phyloP scores from a whole-genome alignment of 306 rosid genomes.

The Rosa chinensis region DNA sequence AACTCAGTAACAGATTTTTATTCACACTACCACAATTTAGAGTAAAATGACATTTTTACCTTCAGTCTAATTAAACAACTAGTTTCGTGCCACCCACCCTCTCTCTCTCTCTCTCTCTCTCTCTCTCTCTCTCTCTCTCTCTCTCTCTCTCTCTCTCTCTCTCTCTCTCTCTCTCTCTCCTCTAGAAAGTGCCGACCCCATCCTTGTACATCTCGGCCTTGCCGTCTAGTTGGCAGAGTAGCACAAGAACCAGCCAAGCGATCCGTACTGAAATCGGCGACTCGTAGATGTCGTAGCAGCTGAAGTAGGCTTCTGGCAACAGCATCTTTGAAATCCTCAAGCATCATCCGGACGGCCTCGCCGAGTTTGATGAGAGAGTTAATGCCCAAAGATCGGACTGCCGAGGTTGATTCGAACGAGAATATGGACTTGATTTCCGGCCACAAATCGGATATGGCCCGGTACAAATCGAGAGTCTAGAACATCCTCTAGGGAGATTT shows the following conservation, averaged over 20 bases:
- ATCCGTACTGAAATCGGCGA: slow-evolving; percentile 45
- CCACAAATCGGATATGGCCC: slow-evolving; percentile 48
- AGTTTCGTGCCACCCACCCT: too few relatives aligned
- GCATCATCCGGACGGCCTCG: slow-evolving; percentile 45
- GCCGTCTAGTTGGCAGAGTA: slow-evolving; percentile 82
- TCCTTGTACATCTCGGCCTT: slow-evolving; percentile 64
- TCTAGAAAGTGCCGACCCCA: too few relatives aligned
- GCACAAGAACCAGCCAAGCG: slow-evolving; percentile 67
- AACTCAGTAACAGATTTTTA: too few relatives aligned
- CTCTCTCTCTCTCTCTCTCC: too few relatives aligned
- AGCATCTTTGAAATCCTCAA: slow-evolving; percentile 59
- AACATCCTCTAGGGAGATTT: slow-evolving; percentile 75
- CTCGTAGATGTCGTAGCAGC: slow-evolving; percentile 26
- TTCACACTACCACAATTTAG: too few relatives aligned
- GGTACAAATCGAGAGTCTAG: slow-evolving; percentile 60
- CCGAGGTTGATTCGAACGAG: slow-evolving; percentile 57
- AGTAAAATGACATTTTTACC: too few relatives aligned
- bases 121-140: too few relatives aligned
- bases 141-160: too few relatives aligned
- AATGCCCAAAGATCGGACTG: slow-evolving; percentile 44
- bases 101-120: too few relatives aligned
- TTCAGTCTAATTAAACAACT: too few relatives aligned
- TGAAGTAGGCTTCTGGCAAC: slow-evolving; percentile 65
- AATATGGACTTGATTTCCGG: slow-evolving; percentile 65
- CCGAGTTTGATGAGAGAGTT: slow-evolving; percentile 44